These are phyloP conservation scores for Rhizopogon vinicolor DNA, from an alignment of 768 basidiomycete genomes.

Conservation along the genomic window DNA sequence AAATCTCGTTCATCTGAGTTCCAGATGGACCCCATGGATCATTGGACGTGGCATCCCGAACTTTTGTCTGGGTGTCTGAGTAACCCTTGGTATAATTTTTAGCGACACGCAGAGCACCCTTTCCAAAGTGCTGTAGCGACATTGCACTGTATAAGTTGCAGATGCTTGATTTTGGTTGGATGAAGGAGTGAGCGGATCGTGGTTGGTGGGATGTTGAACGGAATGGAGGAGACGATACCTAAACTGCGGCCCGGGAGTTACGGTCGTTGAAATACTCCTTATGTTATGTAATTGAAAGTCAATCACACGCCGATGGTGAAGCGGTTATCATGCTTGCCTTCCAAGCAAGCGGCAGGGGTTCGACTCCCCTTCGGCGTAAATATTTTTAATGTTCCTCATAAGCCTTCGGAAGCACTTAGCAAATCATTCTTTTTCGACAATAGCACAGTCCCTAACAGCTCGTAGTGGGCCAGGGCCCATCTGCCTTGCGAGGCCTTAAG, in stretches of 20 bases:
- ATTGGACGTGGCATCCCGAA: constrained; percentile 94
- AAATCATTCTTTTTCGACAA: no score
- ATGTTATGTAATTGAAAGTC: background rate
- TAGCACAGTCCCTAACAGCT: no score
- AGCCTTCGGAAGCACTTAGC: no score
- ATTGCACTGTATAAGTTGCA: constrained; percentile 15
- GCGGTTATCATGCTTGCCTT: constrained; percentile 93
- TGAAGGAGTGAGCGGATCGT: background rate
- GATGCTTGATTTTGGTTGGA: background rate
- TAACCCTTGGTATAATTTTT: constrained; percentile 97
- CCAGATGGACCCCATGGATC: constrained; percentile 98
- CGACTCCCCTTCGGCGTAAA: constrained; percentile 61
- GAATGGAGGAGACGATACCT: background rate
- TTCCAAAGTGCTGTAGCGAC: constrained; percentile 77
- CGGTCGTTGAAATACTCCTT: background rate
- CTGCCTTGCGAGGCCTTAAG: no score
- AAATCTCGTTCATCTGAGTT: constrained; percentile 98
- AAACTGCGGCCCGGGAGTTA: background rate
- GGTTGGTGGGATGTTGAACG: constrained; percentile 1
- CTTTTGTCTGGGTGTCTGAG: constrained; percentile 92
- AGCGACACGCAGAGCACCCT: constrained; percentile 79
- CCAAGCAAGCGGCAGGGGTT: constrained; percentile 76
- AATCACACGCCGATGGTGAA: constrained; percentile 64
- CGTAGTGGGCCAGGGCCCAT: no score
- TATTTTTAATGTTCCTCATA: no score